phyloP scores from a whole-genome alignment of 139 green algal species.

The Closterium sp. region DNA sequence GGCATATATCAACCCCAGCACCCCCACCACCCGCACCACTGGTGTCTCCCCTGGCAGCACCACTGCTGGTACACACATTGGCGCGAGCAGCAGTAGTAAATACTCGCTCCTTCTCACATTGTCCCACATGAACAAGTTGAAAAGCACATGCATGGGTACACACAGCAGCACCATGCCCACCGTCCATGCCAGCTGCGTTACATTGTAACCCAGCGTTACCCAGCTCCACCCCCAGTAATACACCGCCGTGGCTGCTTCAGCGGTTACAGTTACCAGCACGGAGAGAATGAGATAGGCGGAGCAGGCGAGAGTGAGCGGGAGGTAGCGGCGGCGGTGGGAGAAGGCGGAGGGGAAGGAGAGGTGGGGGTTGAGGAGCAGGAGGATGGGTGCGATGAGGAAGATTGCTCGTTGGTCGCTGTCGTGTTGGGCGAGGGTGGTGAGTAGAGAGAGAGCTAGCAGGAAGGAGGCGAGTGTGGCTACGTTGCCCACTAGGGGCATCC shows the following conservation, averaged over 20 bases:
- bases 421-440: slow-evolving; percentile 50
- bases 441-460: slow-evolving; percentile 69
- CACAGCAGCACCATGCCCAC: slow-evolving; percentile 26
- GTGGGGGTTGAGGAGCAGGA: slow-evolving; percentile 58
- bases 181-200: slow-evolving; percentile 20
- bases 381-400: slow-evolving; percentile 54
- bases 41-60: slow-evolving; percentile 48
- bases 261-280: neutral
- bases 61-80: slow-evolving; percentile 62
- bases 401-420: slow-evolving; percentile 37
- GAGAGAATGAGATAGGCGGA: slow-evolving; percentile 26
- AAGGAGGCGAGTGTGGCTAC: slow-evolving; percentile 71
- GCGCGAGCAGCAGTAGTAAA: slow-evolving; percentile 59
- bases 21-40: slow-evolving; percentile 55
- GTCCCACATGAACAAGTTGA: slow-evolving; percentile 66
- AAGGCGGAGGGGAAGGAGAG: slow-evolving; percentile 30
- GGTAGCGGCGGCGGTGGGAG: slow-evolving; percentile 51
- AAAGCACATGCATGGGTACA: slow-evolving; percentile 58
- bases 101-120: slow-evolving; percentile 29
- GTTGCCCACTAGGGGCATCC: slow-evolving; percentile 82
- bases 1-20: slow-evolving; percentile 52
- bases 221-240: slow-evolving; percentile 1
- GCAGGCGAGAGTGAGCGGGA: slow-evolving; percentile 41
- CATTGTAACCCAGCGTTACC: neutral
- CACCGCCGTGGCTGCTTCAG: neutral